Conservation (phyloP, 768 basidiomycete species). For the Tricholoma matsutake region DNA sequence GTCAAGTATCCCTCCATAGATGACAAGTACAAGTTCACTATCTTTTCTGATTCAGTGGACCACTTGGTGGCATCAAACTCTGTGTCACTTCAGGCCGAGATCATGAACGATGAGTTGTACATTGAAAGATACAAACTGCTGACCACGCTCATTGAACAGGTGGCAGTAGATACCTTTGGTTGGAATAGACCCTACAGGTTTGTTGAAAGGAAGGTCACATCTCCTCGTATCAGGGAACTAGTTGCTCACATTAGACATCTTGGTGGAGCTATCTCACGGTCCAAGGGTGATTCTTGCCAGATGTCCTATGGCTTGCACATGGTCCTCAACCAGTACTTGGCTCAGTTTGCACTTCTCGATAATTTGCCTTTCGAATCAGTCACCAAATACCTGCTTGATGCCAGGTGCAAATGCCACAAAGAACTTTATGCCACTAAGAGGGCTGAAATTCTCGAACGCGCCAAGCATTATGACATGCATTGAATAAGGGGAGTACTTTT, state of each 20-base stretch:
- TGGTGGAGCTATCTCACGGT: too few species aligned
- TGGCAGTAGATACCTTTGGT: not conserved
- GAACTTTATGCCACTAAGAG: too few species aligned
- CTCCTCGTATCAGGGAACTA: too few species aligned
- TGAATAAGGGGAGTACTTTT: too few species aligned
- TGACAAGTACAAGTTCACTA: not conserved
- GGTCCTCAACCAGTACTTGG: too few species aligned
- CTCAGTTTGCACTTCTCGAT: not conserved
- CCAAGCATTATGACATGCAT: too few species aligned
- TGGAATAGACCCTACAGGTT: not conserved
- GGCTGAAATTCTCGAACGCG: not conserved
- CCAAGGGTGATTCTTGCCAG: too few species aligned
- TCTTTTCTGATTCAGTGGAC: slow-evolving; percentile 2
- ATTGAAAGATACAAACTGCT: not conserved
- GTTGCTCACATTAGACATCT: too few species aligned
- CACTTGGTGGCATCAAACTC: not conserved
- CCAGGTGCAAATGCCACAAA: not conserved
- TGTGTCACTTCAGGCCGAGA: not conserved
- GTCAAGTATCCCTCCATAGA: slow-evolving; percentile 1
- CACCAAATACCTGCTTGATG: not conserved
- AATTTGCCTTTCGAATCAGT: not conserved
- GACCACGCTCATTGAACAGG: not conserved
- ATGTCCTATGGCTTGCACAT: too few species aligned
- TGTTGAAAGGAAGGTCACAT: too few species aligned
- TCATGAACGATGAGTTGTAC: not conserved